Evolutionary conservation across 106 monocot species (phyloP).

Genomic region (Platanthera zijinensis): DNA sequence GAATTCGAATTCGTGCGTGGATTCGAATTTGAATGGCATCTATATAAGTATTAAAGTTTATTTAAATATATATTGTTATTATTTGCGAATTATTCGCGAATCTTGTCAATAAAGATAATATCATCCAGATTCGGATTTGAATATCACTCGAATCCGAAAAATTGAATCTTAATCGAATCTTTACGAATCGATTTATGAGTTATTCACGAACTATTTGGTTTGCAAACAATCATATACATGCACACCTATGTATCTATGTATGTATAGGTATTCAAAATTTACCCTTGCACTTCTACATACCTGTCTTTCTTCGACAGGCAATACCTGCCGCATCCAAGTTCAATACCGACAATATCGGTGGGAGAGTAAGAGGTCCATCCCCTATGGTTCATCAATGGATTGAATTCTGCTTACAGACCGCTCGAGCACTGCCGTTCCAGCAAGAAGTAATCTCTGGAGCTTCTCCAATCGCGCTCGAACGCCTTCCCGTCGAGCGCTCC

Average conservation of each 20-base stretch:
- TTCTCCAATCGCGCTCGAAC: conserved; percentile 43
- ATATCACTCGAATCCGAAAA: no score
- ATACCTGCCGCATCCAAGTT: conserved; percentile 72
- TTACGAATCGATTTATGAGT: no score
- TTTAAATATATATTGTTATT: no score
- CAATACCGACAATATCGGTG: conserved; percentile 46
- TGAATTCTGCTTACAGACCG: conserved; percentile 77
- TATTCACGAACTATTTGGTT: no score
- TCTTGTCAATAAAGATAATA: no score
- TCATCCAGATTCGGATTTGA: no score
- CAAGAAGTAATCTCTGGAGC: conserved; percentile 70
- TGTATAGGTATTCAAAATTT: background rate
- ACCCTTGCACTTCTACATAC: background rate
- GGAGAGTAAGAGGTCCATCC: conserved; percentile 73
- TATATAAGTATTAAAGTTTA: no score
- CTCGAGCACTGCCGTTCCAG: conserved; percentile 57
- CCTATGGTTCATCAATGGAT: conserved; percentile 90
- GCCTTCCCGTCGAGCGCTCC: background rate
- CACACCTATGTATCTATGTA: background rate
- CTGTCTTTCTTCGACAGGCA: conserved; percentile 35
- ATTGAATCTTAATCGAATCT: no score
- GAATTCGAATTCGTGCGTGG: no score
- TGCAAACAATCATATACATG: background rate
- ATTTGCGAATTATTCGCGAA: no score
- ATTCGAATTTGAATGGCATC: no score